Base-by-base conservation (phyloP, 768 basidiomycete species). In the Daedaleopsis sinensis region DNA sequence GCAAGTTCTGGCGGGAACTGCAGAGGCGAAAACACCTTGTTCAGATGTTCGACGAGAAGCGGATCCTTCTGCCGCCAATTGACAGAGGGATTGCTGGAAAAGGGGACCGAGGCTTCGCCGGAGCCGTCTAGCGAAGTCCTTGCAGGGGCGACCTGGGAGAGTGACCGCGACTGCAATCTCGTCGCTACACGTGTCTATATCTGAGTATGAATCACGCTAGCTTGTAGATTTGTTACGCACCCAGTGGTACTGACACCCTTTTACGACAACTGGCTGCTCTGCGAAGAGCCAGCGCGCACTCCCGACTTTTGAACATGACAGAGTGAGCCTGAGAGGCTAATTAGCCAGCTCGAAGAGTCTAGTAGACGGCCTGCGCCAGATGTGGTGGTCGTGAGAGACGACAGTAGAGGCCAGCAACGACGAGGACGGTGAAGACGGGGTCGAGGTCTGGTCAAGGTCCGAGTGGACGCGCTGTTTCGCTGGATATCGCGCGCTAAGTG, bases 1-100 rank as follows among this genome's bases (percentile, higher is more conserved):
- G 90, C 88, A 49, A 93, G 78, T 64, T 90, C 88, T 5, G 79
- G 78, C 13, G 89, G 84, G 72, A 94, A 94, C 52, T 82, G 76
- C 51, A 94, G 77, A 15, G 87, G 82, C 5, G 82, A 73, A 65
- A 91, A 92, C 55, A 90, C 75, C 37, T 79, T 76, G 67, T 85
- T 79, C 39, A 91, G 78, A 71, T 93, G 88, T 37, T 81, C 75
- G 27, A 80, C 72, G 44, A 86, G 58, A 32, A 52, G 44, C 16
- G 53, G 49, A 36, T 64, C 62, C 37, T 64, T 48, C 38, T 52
- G 37, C 35, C 38, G 32, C 58, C 58, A 64, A n/a, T 64, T 49
- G 35, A 51, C 62, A 18, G 42, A 54, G 42, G 50, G 39, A 54
- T 56, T 59, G 58, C 52, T 52, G 23, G 57, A 42, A 42, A 2